Conservation (phyloP, 2,329 filamentous ascomycete genomes). For the Trichoderma citrinoviride region DNA sequence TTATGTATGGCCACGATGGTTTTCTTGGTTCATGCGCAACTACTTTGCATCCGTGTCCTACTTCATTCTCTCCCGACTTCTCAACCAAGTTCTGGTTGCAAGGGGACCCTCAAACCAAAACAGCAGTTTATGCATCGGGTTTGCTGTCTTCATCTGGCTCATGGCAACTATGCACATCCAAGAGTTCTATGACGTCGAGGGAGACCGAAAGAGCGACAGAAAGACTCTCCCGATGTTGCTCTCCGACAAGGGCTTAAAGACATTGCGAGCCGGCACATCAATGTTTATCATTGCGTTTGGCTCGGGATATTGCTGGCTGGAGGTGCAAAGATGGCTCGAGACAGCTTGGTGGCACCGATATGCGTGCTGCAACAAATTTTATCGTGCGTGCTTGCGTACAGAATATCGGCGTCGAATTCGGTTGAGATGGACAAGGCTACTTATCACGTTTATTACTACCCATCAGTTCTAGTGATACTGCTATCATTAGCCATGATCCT, state of each 20-base stretch:
- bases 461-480: not conserved
- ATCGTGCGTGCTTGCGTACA: not conserved
- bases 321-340: not conserved
- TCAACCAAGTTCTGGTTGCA: not conserved
- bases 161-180: not conserved
- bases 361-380: not conserved
- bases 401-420: not conserved
- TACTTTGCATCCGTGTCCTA: not conserved
- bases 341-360: no score
- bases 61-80: not conserved
- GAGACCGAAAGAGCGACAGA: not conserved
- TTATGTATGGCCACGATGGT: not conserved
- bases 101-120: not conserved
- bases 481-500: conserved; percentile 19
- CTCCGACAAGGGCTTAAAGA: not conserved
- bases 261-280: not conserved
- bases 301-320: not conserved
- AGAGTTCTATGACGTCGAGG: not conserved
- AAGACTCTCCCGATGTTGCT: not conserved
- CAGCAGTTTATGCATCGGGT: not conserved
- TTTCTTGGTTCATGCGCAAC: not conserved
- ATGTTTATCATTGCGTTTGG: not conserved
- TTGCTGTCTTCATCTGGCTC: not conserved
- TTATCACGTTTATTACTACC: not conserved
- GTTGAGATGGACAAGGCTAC: not conserved